Base-by-base conservation (phyloP, 805 yeast genomes). In the Hagleromyces aurorensis region DNA sequence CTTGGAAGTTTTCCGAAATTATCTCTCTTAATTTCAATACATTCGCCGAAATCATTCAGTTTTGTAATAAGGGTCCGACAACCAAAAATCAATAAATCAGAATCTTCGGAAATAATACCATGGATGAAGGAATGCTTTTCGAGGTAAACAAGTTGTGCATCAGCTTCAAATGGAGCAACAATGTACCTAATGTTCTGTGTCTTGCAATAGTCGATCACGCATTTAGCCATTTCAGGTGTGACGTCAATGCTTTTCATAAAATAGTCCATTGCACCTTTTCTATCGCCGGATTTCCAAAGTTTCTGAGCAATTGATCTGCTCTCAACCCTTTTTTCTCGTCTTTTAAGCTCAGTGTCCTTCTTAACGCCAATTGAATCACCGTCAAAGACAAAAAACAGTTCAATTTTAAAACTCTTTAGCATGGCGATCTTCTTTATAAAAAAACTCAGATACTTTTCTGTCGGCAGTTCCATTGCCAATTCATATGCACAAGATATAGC, bases 101-200 rank as follows among this genome's bases (percentile, higher is more conserved):
- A 86, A 52, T 91, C 99, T 50, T 91, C 99, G 23, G 94, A 78
- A 6, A 91, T 65, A 4, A 91, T 82, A 0, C 89, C 97, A 38
- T 85, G 79, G 5, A 85, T 89, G 1, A 74, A 30, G 0, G 89
- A 89, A 0, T 58, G 40, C 35, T 73, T 71, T 50, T 89, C 97
- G 23, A 91, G 65, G 46, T 77, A 85, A 7, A 87, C 97, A 80
- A 91, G 73, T 55, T 91, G 98, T 1, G 98, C 80, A 54, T 91
- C 99, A 1, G 98, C 98, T 59, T 91, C 99, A 52, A 85, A 91
- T 0, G 99, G 99, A 0, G 99, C 97, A 6, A 91, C 98, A 6
- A 91, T 71, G 46, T 72, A 89, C 36, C 66, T 69, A 27, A 91
- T 73, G 1, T 58, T 55, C 25, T 68, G 62, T 9, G 52, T 41